A percentile compares a stretch with the other conserved stretches of the same genome.
phyloP scores from a whole-genome alignment of 345 rosid species.

The Salix viminalis region DNA sequence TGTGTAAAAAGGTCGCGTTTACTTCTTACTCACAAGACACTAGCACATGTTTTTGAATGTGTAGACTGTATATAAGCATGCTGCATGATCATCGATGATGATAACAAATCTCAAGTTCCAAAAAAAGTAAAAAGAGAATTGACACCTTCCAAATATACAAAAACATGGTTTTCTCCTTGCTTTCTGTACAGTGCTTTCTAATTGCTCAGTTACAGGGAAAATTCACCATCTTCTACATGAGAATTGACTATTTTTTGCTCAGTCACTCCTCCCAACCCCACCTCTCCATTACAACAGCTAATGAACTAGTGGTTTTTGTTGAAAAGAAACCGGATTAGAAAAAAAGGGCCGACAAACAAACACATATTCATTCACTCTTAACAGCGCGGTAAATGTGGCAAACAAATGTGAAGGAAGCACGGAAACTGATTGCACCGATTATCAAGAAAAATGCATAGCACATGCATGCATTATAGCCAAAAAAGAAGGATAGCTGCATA shows the following conservation, averaged over 20 bases:
- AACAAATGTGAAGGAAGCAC: slow-evolving; percentile 57
- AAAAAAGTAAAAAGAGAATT: background rate
- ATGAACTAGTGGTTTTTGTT: no score
- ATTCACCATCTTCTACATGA: no score
- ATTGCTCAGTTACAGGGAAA: no score
- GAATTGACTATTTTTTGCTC: no score
- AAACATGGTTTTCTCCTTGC: background rate
- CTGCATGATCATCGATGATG: background rate
- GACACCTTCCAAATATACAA: background rate
- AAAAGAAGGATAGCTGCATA: slow-evolving; percentile 61
- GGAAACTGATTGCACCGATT: slow-evolving; percentile 58
- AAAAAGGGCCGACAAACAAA: background rate
- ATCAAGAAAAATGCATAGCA: slow-evolving; percentile 74
- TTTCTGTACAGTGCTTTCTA: background rate
- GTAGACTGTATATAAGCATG: background rate
- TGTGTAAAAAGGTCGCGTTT: background rate
- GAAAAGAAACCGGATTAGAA: no score
- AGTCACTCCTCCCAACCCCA: no score
- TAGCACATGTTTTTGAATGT: background rate
- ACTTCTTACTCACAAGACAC: background rate
- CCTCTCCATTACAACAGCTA: no score
- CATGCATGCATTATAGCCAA: slow-evolving; percentile 62
- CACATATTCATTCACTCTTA: slow-evolving; percentile 38
- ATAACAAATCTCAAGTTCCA: background rate
- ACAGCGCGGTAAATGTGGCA: slow-evolving; percentile 51